Evolutionary conservation across 257 asterid species (phyloP), one percentile per base, ranked within the genome.

Genomic region (Rehmannia glutinosa): DNA sequence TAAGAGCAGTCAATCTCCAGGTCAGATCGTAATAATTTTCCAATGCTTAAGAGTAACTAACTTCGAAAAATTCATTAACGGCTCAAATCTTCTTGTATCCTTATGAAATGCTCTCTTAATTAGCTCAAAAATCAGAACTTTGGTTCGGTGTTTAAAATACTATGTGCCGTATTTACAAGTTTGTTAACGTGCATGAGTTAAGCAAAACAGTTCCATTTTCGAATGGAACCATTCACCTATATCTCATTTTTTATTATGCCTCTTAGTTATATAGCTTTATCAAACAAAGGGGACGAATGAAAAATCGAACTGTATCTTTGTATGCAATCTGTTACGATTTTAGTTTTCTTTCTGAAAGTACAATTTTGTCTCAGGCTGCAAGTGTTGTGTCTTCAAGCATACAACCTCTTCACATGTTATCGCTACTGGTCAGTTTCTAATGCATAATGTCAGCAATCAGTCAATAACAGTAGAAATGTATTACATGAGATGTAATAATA

Each of bases 1-100:
- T 90, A 66, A 71, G 88, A 82, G 95, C 94, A 33, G 74, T 90
- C 64, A 90, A 90, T 84, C 96, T 83, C 61, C 95, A 89, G 94
- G 96, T 88, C 38, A 51, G 79, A 20, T 77, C 69, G 20, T 50
- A 43, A 20, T 28, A 23, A 6, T 42, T 8, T 6, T n/a, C 53
- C 50, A 13, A 7, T 15, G 19, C 21, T 5, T 8, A 25, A 43
- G 19, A 42, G 39, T 35, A 59, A 36, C 10, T 38, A n/a, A n/a
- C n/a, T n/a, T n/a, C n/a, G n/a, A n/a, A n/a, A 15, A 6, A n/a
- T 7, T 8, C 7, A 28, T 61, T 15, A 8, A 21, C 11, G 35
- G 16, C 66, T 21, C 11, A 19, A 60, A 39, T 41, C 36, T 21
- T 10, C 9, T 60, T 39, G 28, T 38, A n/a, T n/a, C 33, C 24